These are phyloP conservation scores for Pterocarpus santalinus DNA, from an alignment of 306 rosid genomes.

Conservation along the genomic window DNA sequence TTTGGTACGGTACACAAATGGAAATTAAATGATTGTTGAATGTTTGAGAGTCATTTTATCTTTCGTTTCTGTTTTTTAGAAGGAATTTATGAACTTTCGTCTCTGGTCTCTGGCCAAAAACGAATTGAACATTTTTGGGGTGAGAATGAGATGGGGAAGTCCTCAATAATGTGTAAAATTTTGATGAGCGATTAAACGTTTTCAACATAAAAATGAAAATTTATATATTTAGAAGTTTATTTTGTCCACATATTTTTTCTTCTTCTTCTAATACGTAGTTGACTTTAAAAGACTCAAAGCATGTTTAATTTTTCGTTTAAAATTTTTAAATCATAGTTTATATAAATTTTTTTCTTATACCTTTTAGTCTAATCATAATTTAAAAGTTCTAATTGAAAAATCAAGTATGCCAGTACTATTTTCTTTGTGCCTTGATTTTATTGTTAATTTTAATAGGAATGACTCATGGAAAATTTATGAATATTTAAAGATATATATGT, in stretches of 20 bases:
- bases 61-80: not conserved
- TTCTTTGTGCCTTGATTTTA: not conserved
- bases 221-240: not conserved
- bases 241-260: not conserved
- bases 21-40: conserved; percentile 15
- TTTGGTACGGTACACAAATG: not conserved
- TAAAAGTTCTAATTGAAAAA: no score
- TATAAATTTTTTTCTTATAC: no score
- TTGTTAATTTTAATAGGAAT: not conserved
- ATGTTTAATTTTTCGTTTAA: no score
- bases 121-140: not conserved
- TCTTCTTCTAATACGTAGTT: not conserved
- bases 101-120: not conserved
- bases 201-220: no score
- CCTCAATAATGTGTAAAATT: not conserved
- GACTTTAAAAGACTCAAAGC: not conserved
- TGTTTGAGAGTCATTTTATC: not conserved
- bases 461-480: not conserved
- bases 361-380: no score
- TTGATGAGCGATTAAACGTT: not conserved
- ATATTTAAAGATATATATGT: not conserved
- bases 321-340: no score
- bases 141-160: not conserved
- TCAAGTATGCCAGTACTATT: no score
- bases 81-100: not conserved